Base-by-base conservation (phyloP, 2,329 filamentous ascomycete genomes). In the Ophiosphaerella korrae region DNA sequence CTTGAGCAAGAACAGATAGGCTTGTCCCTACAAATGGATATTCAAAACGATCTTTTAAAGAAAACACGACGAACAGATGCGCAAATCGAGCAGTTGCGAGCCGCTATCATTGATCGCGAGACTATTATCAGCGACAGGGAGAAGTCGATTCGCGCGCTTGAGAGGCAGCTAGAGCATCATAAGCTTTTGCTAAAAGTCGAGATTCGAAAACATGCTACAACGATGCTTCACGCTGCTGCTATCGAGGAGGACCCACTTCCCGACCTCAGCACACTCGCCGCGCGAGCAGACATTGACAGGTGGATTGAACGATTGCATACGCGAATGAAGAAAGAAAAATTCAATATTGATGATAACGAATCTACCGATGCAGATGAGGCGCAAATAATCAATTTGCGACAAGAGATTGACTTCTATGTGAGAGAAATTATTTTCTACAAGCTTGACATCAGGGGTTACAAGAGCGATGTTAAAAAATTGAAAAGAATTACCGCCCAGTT, bases 381-480 rank as follows among this genome's bases (percentile, higher is more conserved):
- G 3, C 57, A 50, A 7, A 45, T 71, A 3, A 53, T 62, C 33
- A 62, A 64, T 29, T 55, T 80, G 42, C 72, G 71, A 40, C 66
- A 67, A 43, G 74, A 77, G 46, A 71, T 77, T 11, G 70, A 74
- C 24, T 73, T 75, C 52, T 77, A 78, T 45, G 67, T 79, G 31
- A 63, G 74, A n/a, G 78, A 80, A 41, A 79, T 79, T 46, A 74
- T 79, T 21, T 70, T 77, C 42, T 79, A 78, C 66, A 80, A 79
- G 58, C 71, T 80, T 26, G 78, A 81, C 45, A 71, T 79, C 45
- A 74, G 72, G 44, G 75, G 75, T 13, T 80, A 79, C 64, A 78
- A 75, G 55, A 68, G 65, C 18, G 70, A 74, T 32, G 71, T 73
- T 47, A 72, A 67, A 48, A 72, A 71, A 42, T 55, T 72, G 32